Conservation (phyloP, 169 alveolate genomes). For the Cryptosporidium andersoni region DNA sequence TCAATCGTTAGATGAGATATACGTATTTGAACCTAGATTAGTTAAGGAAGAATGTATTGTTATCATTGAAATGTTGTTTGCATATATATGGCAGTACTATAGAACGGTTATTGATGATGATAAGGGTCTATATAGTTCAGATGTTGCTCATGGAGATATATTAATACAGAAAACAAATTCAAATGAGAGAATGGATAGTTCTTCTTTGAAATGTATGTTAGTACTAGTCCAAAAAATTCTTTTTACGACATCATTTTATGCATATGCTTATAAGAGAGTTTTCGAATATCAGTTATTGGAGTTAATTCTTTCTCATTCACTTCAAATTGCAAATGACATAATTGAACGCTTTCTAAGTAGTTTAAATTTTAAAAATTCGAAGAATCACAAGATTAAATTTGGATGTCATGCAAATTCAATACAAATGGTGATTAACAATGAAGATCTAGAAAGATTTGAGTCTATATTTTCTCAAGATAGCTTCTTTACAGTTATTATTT, state of each 20-base stretch:
- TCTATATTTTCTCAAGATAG: conserved; percentile 24
- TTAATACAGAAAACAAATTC: not conserved
- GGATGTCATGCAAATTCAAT: not conserved
- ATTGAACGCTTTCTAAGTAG: not conserved
- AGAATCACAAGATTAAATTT: not conserved
- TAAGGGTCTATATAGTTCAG: not conserved
- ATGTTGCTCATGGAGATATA: not conserved
- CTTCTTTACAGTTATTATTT: not conserved
- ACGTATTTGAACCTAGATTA: not conserved
- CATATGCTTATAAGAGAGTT: not conserved
- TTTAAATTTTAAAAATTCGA: not conserved
- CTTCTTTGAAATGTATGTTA: conserved; percentile 2
- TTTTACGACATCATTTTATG: not conserved
- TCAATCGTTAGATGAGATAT: conserved; percentile 18
- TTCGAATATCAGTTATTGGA: not conserved
- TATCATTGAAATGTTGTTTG: not conserved
- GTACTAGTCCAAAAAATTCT: not conserved
- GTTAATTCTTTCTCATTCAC: not conserved
- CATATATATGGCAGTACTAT: conserved; percentile 10
- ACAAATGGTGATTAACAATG: not conserved
- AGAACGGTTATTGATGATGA: not conserved
- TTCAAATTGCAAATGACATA: conserved; percentile 23
- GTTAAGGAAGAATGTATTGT: not conserved
- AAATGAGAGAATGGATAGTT: not conserved
- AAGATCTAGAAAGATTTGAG: not conserved